A percentile compares a stretch with the other conserved stretches of the same genome.
These are phyloP conservation scores for Neofusicoccum kwambonambiense DNA, from an alignment of 2,329 filamentous ascomycete species.

Conservation along the genomic window DNA sequence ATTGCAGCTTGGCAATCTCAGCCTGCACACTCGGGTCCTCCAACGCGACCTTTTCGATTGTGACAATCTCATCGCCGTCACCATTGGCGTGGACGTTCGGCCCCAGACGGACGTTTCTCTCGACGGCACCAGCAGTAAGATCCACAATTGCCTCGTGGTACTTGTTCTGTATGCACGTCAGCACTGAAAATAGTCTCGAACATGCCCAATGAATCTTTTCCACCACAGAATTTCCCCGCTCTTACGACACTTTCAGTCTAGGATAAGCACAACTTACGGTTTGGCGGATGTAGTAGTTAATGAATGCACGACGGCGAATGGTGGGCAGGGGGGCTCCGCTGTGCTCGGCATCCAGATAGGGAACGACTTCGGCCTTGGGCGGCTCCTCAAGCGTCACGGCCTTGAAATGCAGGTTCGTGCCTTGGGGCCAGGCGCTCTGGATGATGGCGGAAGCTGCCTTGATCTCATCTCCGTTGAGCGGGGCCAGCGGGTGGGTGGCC, in stretches of 20 bases:
- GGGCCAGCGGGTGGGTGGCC: constrained; percentile 57
- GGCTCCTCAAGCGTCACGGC: constrained; percentile 67
- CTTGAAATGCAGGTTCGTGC: constrained; percentile 62
- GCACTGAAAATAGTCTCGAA: constrained; percentile 3
- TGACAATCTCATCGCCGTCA: constrained; percentile 60
- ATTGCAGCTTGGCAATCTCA: constrained; percentile 58
- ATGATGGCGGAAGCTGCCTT: constrained; percentile 51
- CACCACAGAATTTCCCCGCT: background rate
- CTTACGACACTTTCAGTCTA: too few relatives aligned
- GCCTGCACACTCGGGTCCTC: constrained; percentile 56
- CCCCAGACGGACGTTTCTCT: constrained; percentile 59
- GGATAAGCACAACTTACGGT: constrained; percentile 45
- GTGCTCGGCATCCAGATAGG: constrained; percentile 65
- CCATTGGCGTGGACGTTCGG: constrained; percentile 57
- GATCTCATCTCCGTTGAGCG: constrained; percentile 59
- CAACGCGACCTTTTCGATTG: constrained; percentile 57
- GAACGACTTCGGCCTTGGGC: constrained; percentile 56
- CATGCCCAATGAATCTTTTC: background rate
- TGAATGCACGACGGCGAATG: constrained; percentile 53
- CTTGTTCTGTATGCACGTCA: constrained; percentile 50
- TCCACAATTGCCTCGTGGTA: constrained; percentile 62
- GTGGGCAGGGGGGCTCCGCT: constrained; percentile 51
- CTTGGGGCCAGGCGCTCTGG: constrained; percentile 54
- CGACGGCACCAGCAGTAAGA: constrained; percentile 50
- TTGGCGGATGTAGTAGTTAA: constrained; percentile 60